A percentile compares a stretch with the other conserved stretches of the same genome.
Evolutionary conservation across 164 flowering plant genomes (phyloP).

Genomic region (Berberis thunbergii): DNA sequence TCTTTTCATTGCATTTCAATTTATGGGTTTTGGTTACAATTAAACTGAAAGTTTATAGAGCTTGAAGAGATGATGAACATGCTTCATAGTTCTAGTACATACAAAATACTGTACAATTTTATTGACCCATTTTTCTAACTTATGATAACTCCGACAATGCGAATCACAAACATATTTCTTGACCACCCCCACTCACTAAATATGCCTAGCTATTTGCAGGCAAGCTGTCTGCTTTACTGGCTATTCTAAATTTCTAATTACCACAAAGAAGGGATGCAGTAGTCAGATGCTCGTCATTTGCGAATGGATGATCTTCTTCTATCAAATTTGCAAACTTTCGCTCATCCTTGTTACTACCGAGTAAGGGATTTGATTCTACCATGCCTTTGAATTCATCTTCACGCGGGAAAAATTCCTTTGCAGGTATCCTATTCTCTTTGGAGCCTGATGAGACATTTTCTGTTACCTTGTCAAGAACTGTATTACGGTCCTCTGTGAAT

Average conservation of each 20-base stretch:
- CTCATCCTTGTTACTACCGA: constrained; percentile 21
- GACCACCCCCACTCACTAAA: background rate
- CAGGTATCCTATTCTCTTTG: constrained; percentile 38
- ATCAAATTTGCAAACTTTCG: constrained; percentile 3
- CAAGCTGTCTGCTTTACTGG: constrained; percentile 3
- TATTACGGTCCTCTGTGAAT: background rate
- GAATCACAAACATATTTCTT: background rate
- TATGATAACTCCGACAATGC: background rate
- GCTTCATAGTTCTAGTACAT: no score
- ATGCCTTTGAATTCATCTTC: constrained; percentile 15
- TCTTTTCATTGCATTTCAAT: no score
- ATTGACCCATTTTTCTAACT: no score
- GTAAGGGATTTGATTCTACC: constrained; percentile 32
- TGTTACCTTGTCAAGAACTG: no score
- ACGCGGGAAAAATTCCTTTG: constrained; percentile 9
- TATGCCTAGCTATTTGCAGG: constrained; percentile 2
- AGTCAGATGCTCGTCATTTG: constrained; percentile 20
- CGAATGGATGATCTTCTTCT: constrained; percentile 60
- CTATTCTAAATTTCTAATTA: background rate
- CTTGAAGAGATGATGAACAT: no score
- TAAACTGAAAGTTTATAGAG: background rate
- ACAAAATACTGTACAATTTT: no score
- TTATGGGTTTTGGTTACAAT: background rate
- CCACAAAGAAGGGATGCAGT: constrained; percentile 35
- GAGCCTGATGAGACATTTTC: constrained; percentile 3